These are phyloP conservation scores for Tritrichomonas foetus DNA, from an alignment of 208 protist species.

Conservation along the genomic window DNA sequence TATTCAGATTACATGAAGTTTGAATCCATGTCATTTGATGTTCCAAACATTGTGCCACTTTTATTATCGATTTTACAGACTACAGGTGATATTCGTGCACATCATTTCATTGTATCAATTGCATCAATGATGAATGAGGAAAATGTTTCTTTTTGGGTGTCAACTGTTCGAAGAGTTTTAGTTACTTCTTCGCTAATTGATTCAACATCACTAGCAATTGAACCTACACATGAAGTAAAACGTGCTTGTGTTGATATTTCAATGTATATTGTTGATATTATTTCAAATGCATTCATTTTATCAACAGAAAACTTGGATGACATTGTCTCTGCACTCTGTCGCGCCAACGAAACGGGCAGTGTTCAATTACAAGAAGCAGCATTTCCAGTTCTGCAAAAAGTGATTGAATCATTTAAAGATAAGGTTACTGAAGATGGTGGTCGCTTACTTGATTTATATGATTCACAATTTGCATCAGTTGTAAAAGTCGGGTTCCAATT, in stretches of 20 bases:
- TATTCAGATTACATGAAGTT: not conserved
- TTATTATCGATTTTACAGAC: not conserved
- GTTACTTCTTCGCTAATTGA: not conserved
- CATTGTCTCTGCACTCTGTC: not conserved
- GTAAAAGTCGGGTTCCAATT: not conserved
- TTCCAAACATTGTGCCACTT: not conserved
- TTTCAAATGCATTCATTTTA: too few species aligned
- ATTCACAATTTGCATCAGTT: not conserved
- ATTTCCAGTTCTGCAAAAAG: conserved; percentile 13
- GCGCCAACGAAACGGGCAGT: not conserved
- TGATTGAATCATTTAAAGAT: not conserved
- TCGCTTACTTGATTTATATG: not conserved
- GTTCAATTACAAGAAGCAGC: not conserved
- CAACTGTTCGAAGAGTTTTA: not conserved
- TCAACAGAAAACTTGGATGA: not conserved
- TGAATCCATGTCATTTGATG: not conserved
- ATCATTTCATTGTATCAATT: not conserved
- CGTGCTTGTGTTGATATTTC: too few species aligned
- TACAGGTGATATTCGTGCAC: not conserved
- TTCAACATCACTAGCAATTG: not conserved
- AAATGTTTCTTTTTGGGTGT: not conserved
- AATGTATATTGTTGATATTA: too few species aligned
- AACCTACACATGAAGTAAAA: not conserved
- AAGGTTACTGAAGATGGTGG: not conserved
- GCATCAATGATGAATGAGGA: not conserved